These are phyloP conservation scores for Panellus pusillus DNA, from an alignment of 768 basidiomycete genomes.

Conservation along the genomic window DNA sequence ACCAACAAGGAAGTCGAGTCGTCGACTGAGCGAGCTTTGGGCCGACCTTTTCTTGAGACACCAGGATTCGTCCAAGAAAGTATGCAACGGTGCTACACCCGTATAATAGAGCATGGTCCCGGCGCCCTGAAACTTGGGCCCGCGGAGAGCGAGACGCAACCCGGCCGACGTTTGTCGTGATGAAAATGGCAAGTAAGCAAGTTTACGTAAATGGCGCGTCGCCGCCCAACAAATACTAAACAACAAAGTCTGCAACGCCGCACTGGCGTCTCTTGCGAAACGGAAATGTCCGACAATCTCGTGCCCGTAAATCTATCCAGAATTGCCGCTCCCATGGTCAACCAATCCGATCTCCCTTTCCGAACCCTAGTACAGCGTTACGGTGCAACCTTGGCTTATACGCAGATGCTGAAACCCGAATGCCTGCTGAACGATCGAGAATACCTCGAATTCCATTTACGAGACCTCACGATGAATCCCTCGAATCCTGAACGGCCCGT, in stretches of 20 bases:
- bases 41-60: no score
- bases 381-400: constrained; percentile 68
- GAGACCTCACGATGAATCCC: constrained; percentile 45
- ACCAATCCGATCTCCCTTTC: constrained; percentile 79
- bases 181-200: no score
- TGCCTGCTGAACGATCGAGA: constrained; percentile 60
- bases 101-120: no score
- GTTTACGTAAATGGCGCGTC: no score
- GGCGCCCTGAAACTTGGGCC: no score
- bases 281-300: neutral
- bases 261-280: neutral
- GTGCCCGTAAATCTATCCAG: constrained; percentile 31
- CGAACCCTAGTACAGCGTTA: constrained; percentile 59
- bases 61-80: no score
- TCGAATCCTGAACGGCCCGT: constrained; percentile 43
- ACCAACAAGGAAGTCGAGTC: no score
- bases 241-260: neutral
- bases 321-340: constrained; percentile 76
- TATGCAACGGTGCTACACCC: no score
- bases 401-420: constrained; percentile 74
- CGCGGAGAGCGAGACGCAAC: no score
- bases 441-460: constrained; percentile 63
- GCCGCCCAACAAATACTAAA: no score
- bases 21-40: no score
- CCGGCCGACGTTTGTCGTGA: no score